phyloP scores from a whole-genome alignment of 441 rosid genomes.

The Syzygium malaccense region DNA sequence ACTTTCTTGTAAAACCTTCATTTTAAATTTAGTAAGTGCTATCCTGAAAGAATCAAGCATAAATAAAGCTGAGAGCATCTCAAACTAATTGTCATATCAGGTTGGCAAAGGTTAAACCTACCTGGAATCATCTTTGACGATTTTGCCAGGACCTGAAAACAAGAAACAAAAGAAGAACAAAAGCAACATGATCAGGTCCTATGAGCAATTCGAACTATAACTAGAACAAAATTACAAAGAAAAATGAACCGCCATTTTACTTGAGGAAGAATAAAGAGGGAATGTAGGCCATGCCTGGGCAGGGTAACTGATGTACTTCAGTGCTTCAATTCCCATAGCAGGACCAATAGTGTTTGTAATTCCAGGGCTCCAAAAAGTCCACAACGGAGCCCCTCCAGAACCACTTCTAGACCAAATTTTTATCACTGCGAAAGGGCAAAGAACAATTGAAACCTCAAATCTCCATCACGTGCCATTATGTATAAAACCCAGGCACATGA shows the following conservation, averaged over 20 bases:
- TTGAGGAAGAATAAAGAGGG: neutral
- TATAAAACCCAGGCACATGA: neutral
- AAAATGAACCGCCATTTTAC: neutral
- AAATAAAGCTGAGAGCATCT: neutral
- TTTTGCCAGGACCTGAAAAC: conserved; percentile 75
- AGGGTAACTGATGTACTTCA: conserved; percentile 93
- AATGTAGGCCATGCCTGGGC: conserved; percentile 58
- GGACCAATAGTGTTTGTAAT: conserved; percentile 96
- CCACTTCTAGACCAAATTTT: conserved; percentile 74
- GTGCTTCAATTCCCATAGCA: conserved; percentile 96
- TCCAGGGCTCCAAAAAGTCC: conserved; percentile 97
- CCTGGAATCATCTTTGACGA: conserved; percentile 99
- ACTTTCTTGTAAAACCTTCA: neutral
- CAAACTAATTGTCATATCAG: neutral
- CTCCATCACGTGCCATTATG: neutral
- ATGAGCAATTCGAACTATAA: neutral
- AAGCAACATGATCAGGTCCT: neutral
- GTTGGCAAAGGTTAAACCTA: conserved; percentile 1
- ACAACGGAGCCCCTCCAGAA: conserved; percentile 75
- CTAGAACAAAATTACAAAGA: neutral
- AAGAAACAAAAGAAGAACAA: neutral
- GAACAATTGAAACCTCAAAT: conserved; percentile 1
- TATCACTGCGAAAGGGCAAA: conserved; percentile 38
- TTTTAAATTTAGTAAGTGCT: neutral
- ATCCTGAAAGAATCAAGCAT: neutral